Evolutionary conservation across 441 rosid species (phyloP).

Genomic region (Arabidopsis hybrid): DNA sequence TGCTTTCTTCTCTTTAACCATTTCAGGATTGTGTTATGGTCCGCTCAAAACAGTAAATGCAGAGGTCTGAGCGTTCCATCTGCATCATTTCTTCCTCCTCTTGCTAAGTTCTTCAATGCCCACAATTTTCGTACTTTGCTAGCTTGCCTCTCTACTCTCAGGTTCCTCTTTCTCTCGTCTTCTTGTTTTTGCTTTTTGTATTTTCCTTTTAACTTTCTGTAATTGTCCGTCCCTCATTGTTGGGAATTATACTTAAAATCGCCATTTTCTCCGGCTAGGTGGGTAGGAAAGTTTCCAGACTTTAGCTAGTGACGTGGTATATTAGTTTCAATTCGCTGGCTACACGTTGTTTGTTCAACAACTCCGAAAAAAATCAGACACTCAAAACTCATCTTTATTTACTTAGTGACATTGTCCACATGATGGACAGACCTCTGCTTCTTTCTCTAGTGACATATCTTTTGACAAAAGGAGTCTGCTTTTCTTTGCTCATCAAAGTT

Average conservation of each 20-base stretch:
- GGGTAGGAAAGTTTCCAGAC: slow-evolving; percentile 32
- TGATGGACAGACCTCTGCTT: slow-evolving; percentile 26
- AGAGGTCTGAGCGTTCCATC: neutral
- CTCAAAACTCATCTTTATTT: slow-evolving; percentile 36
- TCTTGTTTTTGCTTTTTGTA: neutral
- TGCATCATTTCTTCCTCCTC: slow-evolving; percentile 7
- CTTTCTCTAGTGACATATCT: slow-evolving; percentile 36
- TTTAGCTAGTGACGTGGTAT: slow-evolving; percentile 33
- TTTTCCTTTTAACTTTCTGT: neutral
- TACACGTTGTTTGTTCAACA: slow-evolving; percentile 40
- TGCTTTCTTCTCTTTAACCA: slow-evolving; percentile 28
- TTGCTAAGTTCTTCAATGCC: slow-evolving; percentile 12
- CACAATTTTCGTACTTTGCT: slow-evolving; percentile 33
- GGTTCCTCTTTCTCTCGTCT: slow-evolving; percentile 23
- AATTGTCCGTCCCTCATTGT: slow-evolving; percentile 2
- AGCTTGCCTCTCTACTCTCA: slow-evolving; percentile 34
- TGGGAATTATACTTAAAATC: slow-evolving; percentile 14
- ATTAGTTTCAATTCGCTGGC: slow-evolving; percentile 24
- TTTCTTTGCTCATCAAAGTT: slow-evolving; percentile 44
- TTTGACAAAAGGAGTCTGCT: slow-evolving; percentile 38
- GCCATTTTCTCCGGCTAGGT: slow-evolving; percentile 33
- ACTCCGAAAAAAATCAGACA: slow-evolving; percentile 31
- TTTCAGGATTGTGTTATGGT: slow-evolving; percentile 28
- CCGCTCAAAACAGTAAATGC: slow-evolving; percentile 9
- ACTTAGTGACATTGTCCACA: slow-evolving; percentile 39